These are phyloP conservation scores for Hamamelis virginiana DNA, from an alignment of 164 flowering plant species.

Conservation along the genomic window DNA sequence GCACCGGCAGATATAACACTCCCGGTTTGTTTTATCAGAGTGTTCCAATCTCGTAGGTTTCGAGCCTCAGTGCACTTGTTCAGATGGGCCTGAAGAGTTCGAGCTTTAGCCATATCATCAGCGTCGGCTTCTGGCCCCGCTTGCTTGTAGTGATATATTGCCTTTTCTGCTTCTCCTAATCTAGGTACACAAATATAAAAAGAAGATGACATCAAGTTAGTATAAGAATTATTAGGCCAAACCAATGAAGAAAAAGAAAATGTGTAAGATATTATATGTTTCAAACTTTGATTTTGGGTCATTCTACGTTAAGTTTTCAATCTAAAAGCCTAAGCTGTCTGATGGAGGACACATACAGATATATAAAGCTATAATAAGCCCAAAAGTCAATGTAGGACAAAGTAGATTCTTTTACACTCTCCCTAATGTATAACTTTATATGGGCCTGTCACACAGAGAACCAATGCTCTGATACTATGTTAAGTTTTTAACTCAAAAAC, in stretches of 20 bases:
- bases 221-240: background rate
- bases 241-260: background rate
- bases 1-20: constrained; percentile 41
- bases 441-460: no score
- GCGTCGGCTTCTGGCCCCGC: constrained; percentile 47
- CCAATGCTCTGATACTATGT: no score
- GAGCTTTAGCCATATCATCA: constrained; percentile 28
- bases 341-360: no score
- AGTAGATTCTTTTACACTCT: no score
- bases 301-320: no score
- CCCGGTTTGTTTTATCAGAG: constrained; percentile 31
- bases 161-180: constrained; percentile 48
- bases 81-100: constrained; percentile 31
- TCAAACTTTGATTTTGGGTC: background rate
- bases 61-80: constrained; percentile 46
- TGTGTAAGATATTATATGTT: background rate
- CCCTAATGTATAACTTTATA: no score
- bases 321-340: no score
- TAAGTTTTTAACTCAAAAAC: no score
- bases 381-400: no score
- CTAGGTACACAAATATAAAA: constrained; percentile 15
- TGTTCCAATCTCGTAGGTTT: constrained; percentile 45
- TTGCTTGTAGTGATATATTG: constrained; percentile 45
- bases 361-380: no score
- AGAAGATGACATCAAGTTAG: background rate